phyloP scores from a whole-genome alignment of 2,329 filamentous ascomycete genomes.

The Claviceps pazoutovae region DNA sequence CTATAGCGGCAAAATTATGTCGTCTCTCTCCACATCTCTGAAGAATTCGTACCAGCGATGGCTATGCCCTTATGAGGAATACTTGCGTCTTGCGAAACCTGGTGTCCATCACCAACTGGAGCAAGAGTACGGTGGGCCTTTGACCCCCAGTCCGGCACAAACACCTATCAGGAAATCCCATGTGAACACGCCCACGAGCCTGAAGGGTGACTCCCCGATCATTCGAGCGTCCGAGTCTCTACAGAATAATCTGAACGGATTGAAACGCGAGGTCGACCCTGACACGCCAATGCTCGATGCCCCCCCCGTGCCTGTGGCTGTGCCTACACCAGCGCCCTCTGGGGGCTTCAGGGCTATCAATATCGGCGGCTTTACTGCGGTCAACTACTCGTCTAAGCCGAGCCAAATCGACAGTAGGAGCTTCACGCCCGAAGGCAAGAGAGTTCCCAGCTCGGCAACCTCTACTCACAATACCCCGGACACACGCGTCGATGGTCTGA shows the following conservation, averaged over 20 bases:
- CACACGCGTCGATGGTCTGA: constrained; percentile 39
- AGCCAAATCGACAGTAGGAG: constrained; percentile 49
- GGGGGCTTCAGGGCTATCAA: constrained; percentile 22
- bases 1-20: constrained; percentile 99
- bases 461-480: constrained; percentile 54
- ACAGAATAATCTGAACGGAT: constrained; percentile 32
- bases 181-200: constrained; percentile 43
- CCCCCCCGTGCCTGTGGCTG: constrained; percentile 21
- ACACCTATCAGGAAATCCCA: constrained; percentile 56
- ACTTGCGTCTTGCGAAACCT: constrained; percentile 77
- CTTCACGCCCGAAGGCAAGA: constrained; percentile 47
- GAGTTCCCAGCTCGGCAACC: constrained; percentile 45
- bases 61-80: constrained; percentile 94
- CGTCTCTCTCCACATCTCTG: constrained; percentile 87
- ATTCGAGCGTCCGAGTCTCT: constrained; percentile 39
- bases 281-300: constrained; percentile 36
- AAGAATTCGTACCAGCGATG: constrained; percentile 98
- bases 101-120: constrained; percentile 94
- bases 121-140: constrained; percentile 79
- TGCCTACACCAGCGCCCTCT: constrained; percentile 17
- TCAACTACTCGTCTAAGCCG: constrained; percentile 56
- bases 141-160: constrained; percentile 59
- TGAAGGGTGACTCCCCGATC: constrained; percentile 54
- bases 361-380: constrained; percentile 54
- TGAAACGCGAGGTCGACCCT: constrained; percentile 31